Conservation (phyloP, 345 rosid species). For the Populus davidiana region DNA sequence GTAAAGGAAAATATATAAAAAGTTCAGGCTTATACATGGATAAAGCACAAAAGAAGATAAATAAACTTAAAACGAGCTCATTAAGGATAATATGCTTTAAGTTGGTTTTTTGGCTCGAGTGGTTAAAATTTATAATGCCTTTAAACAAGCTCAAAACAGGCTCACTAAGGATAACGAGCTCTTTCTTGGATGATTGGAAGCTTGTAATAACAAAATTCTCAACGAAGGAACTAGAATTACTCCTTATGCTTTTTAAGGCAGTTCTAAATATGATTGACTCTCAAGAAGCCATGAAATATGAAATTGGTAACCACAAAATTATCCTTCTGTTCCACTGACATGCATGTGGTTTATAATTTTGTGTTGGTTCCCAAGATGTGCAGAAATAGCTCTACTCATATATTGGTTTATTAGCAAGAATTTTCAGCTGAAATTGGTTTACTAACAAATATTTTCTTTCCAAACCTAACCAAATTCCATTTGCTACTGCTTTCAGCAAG, state of each 20-base stretch:
- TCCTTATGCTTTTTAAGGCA: conserved; percentile 60
- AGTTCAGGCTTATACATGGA: too few species aligned
- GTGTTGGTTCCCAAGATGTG: neutral
- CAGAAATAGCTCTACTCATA: neutral
- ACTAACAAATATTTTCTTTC: too few species aligned
- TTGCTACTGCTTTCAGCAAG: neutral
- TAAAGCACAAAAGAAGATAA: too few species aligned
- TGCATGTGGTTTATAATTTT: neutral
- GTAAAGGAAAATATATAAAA: too few species aligned
- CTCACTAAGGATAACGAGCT: neutral
- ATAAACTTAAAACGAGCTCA: too few species aligned
- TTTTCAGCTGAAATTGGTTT: too few species aligned
- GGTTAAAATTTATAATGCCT: too few species aligned
- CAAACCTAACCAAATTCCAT: neutral
- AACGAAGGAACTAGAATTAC: conserved; percentile 69
- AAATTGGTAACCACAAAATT: conserved; percentile 39
- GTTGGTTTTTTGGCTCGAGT: too few species aligned
- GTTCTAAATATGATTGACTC: conserved; percentile 52
- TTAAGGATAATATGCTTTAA: too few species aligned
- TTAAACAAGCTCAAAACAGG: too few species aligned
- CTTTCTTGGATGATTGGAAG: conserved; percentile 60
- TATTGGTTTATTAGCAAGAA: neutral
- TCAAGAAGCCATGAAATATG: conserved; percentile 41
- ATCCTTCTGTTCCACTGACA: neutral
- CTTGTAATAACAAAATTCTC: conserved; percentile 54